These are phyloP conservation scores for Hymenoscyphus fructigenus DNA, from an alignment of 2,329 filamentous ascomycete genomes.

Conservation along the genomic window DNA sequence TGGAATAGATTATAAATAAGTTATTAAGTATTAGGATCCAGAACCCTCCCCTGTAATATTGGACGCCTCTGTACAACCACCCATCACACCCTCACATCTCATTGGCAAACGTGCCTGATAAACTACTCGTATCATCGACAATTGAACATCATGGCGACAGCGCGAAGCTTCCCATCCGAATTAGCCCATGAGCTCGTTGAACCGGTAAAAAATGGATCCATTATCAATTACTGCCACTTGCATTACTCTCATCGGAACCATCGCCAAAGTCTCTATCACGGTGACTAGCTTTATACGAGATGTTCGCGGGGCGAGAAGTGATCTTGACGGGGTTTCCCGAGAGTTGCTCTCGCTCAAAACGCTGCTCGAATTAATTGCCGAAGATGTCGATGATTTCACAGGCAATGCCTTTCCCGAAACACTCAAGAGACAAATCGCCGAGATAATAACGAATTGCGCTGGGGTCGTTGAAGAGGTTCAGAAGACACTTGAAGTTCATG, in stretches of 20 bases:
- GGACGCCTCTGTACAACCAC: too few relatives aligned
- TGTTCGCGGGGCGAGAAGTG: conserved; percentile 13
- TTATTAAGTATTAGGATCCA: too few relatives aligned
- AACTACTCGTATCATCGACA: too few relatives aligned
- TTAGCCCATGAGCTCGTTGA: neutral
- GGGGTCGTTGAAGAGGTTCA: conserved; percentile 11
- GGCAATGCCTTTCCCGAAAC: neutral
- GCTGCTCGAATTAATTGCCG: conserved; percentile 11
- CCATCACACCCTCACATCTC: too few relatives aligned
- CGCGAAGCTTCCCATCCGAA: too few relatives aligned
- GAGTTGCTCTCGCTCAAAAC: conserved; percentile 17
- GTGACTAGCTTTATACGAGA: conserved; percentile 14
- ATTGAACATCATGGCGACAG: too few relatives aligned
- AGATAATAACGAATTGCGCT: conserved; percentile 14
- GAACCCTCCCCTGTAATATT: too few relatives aligned
- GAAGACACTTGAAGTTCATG: conserved; percentile 6
- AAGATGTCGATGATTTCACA: conserved; percentile 8
- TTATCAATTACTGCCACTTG: conserved; percentile 15
- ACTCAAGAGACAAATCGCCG: conserved; percentile 8
- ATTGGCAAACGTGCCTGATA: too few relatives aligned
- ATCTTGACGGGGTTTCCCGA: conserved; percentile 17
- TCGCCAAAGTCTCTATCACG: conserved; percentile 10
- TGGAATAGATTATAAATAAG: too few relatives aligned
- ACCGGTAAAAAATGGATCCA: conserved; percentile 16
- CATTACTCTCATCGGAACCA: conserved; percentile 7